A percentile compares a stretch with the other conserved stretches of the same genome.
These are phyloP conservation scores for Hura crepitans DNA, from an alignment of 441 rosid genomes.

Conservation along the genomic window DNA sequence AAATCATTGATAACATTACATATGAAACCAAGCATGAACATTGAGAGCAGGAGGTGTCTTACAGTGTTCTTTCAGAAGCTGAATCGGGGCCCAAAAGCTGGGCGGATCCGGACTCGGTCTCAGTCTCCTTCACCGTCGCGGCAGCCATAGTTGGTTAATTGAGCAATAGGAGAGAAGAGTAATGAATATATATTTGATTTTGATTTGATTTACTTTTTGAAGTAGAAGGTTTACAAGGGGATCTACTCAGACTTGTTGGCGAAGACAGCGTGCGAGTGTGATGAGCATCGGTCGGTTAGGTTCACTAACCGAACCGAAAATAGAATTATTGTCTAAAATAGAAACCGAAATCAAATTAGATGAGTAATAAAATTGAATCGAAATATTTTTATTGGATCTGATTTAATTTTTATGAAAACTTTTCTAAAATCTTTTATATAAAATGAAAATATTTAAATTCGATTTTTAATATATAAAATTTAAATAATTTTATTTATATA, in stretches of 20 bases:
- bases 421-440: no score
- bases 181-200: neutral
- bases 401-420: no score
- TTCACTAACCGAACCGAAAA: no score
- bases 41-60: slow-evolving; percentile 13
- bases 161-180: slow-evolving; percentile 19
- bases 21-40: neutral
- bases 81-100: slow-evolving; percentile 37
- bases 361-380: no score
- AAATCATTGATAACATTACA: neutral
- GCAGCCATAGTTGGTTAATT: neutral
- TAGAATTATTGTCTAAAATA: no score
- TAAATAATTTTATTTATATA: no score
- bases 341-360: no score
- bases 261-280: slow-evolving; percentile 3
- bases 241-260: slow-evolving; percentile 11
- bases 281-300: no score
- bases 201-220: neutral
- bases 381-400: no score
- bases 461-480: no score
- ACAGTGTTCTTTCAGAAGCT: slow-evolving; percentile 60
- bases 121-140: neutral
- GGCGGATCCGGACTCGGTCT: neutral
- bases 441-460: no score
- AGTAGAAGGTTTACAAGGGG: neutral